Evolutionary conservation across 1,284 basidiomycete genomes (phyloP).

Genomic region (Polyporus tsugae): DNA sequence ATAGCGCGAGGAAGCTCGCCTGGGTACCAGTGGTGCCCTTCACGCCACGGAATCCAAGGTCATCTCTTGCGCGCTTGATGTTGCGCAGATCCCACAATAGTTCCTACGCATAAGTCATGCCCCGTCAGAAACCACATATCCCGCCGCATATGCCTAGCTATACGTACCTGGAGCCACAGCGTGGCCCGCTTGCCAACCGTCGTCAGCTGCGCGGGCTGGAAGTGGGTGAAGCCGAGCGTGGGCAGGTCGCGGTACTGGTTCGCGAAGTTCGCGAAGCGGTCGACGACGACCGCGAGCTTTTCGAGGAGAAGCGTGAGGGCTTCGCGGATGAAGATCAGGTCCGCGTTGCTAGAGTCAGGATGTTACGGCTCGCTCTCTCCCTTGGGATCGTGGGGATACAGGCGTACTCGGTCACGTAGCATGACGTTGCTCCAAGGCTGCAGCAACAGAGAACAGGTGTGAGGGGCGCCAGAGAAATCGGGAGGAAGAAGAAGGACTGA

Average conservation of each 20-base stretch:
- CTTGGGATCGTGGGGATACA: conserved; percentile 5
- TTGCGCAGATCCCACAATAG: conserved; percentile 97
- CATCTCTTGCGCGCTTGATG: conserved; percentile 89
- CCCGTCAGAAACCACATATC: not conserved
- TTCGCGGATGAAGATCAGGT: conserved; percentile 94
- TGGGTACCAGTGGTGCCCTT: conserved; percentile 99
- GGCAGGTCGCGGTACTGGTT: conserved; percentile 80
- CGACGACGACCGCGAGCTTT: conserved; percentile 91
- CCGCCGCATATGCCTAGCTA: not conserved
- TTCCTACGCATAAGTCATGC: conserved; percentile 59
- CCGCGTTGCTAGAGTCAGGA: conserved; percentile 79
- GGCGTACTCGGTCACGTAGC: conserved; percentile 96
- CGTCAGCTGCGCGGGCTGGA: conserved; percentile 98
- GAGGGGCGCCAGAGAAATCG: conserved; percentile 17
- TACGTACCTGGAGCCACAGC: conserved; percentile 89
- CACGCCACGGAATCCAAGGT: conserved; percentile 97
- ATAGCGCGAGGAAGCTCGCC: conserved; percentile 93
- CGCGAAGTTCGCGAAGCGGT: conserved; percentile 86
- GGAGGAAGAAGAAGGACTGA: conserved; percentile 47
- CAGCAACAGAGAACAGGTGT: not conserved
- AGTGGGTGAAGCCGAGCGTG: conserved; percentile 97
- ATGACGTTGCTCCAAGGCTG: conserved; percentile 95
- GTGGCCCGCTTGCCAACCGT: conserved; percentile 99
- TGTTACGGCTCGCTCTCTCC: not conserved
- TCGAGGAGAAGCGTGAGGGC: conserved; percentile 88